Conservation (phyloP, 306 rosid genomes). For the Dryas drummondii region DNA sequence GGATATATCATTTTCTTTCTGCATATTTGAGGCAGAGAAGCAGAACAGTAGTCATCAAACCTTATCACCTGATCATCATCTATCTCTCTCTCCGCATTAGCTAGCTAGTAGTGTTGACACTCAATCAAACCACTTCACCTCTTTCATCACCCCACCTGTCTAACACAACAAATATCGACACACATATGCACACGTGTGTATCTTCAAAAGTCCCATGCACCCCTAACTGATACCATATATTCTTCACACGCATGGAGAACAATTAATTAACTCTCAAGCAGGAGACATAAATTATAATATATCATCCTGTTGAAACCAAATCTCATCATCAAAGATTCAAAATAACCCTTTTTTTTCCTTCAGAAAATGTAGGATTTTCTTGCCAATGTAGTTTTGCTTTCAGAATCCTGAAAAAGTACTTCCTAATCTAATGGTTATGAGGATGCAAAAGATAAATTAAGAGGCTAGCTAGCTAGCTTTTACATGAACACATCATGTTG, state of each 20-base stretch:
- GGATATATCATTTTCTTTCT: slow-evolving; percentile 30
- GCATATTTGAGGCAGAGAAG: slow-evolving; percentile 20
- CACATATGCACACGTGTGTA: slow-evolving; percentile 46
- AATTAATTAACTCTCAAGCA: not conserved
- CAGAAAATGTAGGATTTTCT: no score
- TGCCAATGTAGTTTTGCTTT: not conserved
- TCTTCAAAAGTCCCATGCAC: slow-evolving; percentile 49
- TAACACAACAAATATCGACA: slow-evolving; percentile 21
- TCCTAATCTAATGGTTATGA: no score
- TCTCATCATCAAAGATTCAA: not conserved
- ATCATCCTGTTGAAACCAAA: not conserved
- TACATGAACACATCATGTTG: not conserved
- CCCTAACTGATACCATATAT: slow-evolving; percentile 36
- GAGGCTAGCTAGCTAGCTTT: not conserved
- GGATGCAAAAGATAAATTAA: not conserved
- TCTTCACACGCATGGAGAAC: slow-evolving; percentile 53
- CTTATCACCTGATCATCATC: slow-evolving; percentile 27
- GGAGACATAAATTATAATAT: not conserved
- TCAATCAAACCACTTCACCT: slow-evolving; percentile 35
- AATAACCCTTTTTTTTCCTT: not conserved
- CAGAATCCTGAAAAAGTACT: not conserved
- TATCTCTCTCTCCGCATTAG: not conserved
- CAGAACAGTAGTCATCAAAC: slow-evolving; percentile 11
- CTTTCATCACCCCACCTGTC: slow-evolving; percentile 59
- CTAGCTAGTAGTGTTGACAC: slow-evolving; percentile 12